Conservation (phyloP, 805 yeast species). For the Teunomyces gatunensis region DNA sequence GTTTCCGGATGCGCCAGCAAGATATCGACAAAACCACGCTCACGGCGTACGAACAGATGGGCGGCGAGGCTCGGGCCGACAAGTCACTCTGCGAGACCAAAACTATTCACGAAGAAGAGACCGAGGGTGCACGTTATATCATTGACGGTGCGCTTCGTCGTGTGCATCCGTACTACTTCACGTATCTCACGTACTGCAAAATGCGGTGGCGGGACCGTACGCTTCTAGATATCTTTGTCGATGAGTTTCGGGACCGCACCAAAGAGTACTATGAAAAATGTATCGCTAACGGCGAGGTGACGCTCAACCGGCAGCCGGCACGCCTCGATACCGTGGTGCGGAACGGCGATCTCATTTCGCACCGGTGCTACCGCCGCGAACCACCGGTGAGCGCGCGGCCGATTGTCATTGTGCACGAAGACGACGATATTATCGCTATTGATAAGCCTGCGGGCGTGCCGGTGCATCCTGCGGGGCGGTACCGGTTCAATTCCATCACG, state of each 20-base stretch:
- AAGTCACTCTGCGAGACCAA: constrained; percentile 18
- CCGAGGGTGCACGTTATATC: constrained; percentile 55
- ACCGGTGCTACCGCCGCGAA: constrained; percentile 83
- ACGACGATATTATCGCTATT: constrained; percentile 73
- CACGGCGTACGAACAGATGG: constrained; percentile 41
- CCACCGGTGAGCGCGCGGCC: constrained; percentile 69
- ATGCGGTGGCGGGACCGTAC: constrained; percentile 86
- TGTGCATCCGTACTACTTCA: constrained; percentile 82
- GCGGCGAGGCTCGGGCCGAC: constrained; percentile 27
- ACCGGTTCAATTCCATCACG: constrained; percentile 72
- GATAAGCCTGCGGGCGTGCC: constrained; percentile 96
- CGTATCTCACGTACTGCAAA: constrained; percentile 89
- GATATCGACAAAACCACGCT: constrained; percentile 42
- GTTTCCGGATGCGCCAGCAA: constrained; percentile 47
- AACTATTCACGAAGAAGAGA: constrained; percentile 52
- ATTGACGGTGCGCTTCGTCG: constrained; percentile 63
- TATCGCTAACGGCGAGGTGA: constrained; percentile 62
- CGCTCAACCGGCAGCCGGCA: constrained; percentile 67
- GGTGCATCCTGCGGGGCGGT: constrained; percentile 91
- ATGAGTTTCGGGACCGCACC: constrained; percentile 81
- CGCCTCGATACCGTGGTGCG: constrained; percentile 59
- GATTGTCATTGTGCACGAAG: constrained; percentile 67
- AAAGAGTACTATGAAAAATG: constrained; percentile 58
- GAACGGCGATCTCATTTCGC: constrained; percentile 82
- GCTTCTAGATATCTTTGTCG: constrained; percentile 72